A percentile compares a stretch with the other conserved stretches of the same genome.
phyloP scores from a whole-genome alignment of 129 eudicot species.

The Flaveria bidentis region DNA sequence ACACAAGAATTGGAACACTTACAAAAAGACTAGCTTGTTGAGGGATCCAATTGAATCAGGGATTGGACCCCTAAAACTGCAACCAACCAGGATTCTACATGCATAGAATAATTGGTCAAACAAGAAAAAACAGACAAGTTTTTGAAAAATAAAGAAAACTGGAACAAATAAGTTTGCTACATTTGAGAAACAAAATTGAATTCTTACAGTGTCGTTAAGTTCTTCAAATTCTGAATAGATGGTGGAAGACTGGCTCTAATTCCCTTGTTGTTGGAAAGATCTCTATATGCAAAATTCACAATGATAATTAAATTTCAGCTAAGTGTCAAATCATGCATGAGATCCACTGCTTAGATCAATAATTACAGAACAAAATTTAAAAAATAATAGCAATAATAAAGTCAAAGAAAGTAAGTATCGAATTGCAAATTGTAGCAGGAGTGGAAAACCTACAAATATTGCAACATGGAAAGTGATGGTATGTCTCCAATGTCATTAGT shows the following conservation, averaged over 20 bases:
- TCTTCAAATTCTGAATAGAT: constrained; percentile 58
- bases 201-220: constrained; percentile 64
- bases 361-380: no score
- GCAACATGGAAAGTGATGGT: constrained; percentile 57
- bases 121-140: constrained; percentile 9
- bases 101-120: constrained; percentile 18
- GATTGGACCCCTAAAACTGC: constrained; percentile 74
- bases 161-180: constrained; percentile 4
- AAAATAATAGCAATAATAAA: no score
- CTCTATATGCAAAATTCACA: constrained; percentile 48
- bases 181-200: constrained; percentile 14
- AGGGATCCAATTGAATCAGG: constrained; percentile 86
- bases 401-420: no score
- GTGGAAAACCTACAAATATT: constrained; percentile 56
- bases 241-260: constrained; percentile 67
- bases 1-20: constrained; percentile 35
- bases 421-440: background rate
- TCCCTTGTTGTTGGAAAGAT: constrained; percentile 83
- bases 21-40: constrained; percentile 57
- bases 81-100: constrained; percentile 72
- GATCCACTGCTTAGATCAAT: background rate
- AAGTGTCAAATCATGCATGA: background rate
- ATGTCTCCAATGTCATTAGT: constrained; percentile 61
- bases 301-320: background rate
- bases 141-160: background rate